A percentile compares a stretch with the other conserved stretches of the same genome.
Evolutionary conservation across 2,329 filamentous ascomycete species (phyloP).

Genomic region (Fusarium xyrophilum): DNA sequence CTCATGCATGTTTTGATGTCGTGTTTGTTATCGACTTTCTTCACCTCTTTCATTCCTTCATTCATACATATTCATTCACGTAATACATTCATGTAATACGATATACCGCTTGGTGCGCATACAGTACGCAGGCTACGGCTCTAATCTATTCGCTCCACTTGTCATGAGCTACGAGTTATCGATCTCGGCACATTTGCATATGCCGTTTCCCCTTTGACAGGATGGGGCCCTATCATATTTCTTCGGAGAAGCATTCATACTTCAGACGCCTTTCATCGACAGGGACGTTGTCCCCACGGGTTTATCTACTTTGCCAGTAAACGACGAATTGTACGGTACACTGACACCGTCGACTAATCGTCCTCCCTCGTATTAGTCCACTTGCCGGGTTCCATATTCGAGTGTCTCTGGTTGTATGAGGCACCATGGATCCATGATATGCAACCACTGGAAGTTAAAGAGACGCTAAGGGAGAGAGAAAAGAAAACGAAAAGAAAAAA

Average conservation of each 20-base stretch:
- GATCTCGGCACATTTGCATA: too few species aligned
- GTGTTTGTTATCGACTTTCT: neutral
- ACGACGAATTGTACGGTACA: neutral
- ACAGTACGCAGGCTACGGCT: neutral
- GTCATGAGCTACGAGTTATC: neutral
- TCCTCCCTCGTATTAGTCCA: neutral
- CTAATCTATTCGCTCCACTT: neutral
- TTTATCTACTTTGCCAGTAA: too few species aligned
- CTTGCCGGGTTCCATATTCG: neutral
- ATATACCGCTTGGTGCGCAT: neutral
- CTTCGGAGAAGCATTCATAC: neutral
- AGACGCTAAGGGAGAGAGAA: too few species aligned
- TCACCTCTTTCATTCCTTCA: neutral
- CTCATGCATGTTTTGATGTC: neutral
- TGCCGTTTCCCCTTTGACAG: neutral
- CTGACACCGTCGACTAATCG: neutral
- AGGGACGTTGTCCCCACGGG: too few species aligned
- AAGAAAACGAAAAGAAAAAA: neutral
- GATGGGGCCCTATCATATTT: neutral
- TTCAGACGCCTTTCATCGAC: too few species aligned
- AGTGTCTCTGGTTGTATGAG: too few species aligned
- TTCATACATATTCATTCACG: neutral
- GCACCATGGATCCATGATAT: neutral
- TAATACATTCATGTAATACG: neutral
- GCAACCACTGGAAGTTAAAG: neutral